Conservation (phyloP, 352 stramenopile genomes). For the Phytophthora sp. region DNA sequence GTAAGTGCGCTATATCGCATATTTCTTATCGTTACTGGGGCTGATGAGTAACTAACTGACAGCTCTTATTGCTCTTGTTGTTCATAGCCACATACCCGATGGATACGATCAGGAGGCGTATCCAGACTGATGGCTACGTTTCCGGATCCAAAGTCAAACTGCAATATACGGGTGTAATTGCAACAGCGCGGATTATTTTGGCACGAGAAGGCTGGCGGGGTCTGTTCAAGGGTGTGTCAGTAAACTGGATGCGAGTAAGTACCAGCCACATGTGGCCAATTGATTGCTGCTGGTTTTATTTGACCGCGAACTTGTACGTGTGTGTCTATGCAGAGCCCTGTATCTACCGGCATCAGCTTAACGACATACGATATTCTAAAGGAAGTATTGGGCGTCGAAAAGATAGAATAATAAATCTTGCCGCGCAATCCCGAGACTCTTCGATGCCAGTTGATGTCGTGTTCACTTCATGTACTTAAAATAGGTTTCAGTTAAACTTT, state of each 20-base stretch:
- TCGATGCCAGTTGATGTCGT: background rate
- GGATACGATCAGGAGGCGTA: slow-evolving; percentile 84
- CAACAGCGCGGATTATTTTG: slow-evolving; percentile 75
- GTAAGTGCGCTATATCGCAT: slow-evolving; percentile 34
- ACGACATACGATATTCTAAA: slow-evolving; percentile 89
- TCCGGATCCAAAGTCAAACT: slow-evolving; percentile 46
- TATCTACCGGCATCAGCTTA: slow-evolving; percentile 87
- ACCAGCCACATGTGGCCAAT: background rate
- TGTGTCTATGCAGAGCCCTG: slow-evolving; percentile 60
- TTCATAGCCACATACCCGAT: slow-evolving; percentile 80
- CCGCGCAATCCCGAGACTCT: background rate
- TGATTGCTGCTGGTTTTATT: background rate
- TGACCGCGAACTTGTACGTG: too few relatives aligned
- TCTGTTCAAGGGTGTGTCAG: slow-evolving; percentile 87
- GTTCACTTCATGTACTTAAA: background rate
- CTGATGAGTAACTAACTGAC: slow-evolving; percentile 5
- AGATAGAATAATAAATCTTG: slow-evolving; percentile 56
- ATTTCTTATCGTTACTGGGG: too few relatives aligned
- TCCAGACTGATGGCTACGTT: slow-evolving; percentile 86
- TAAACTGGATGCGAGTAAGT: slow-evolving; percentile 89
- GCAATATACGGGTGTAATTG: slow-evolving; percentile 73
- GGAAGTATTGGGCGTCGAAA: slow-evolving; percentile 84
- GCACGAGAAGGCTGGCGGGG: slow-evolving; percentile 78
- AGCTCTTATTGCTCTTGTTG: slow-evolving; percentile 3
- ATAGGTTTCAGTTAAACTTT: too few relatives aligned